Percentiles rank a stretch among this genome's conserved stretches.
phyloP scores from a whole-genome alignment of 2,329 filamentous ascomycete genomes.

The Ophiostoma triangulosporum region DNA sequence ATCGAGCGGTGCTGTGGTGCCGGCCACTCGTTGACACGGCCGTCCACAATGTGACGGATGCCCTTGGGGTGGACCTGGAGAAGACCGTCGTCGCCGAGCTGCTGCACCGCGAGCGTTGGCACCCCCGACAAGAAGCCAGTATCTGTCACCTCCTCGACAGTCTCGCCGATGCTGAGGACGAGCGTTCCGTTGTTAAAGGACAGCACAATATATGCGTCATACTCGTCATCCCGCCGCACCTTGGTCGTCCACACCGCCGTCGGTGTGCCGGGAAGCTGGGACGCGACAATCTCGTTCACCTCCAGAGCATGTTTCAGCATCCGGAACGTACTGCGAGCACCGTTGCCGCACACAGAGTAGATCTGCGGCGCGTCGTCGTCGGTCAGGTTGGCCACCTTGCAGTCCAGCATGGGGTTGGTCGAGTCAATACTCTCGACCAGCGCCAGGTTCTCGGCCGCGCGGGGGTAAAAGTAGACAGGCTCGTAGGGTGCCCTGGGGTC shows the following conservation, averaged over 20 bases:
- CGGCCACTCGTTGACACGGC: constrained; percentile 82
- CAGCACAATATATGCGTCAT: constrained; percentile 89
- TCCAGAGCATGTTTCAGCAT: constrained; percentile 86
- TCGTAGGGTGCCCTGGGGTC: constrained; percentile 60
- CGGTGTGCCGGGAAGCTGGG: constrained; percentile 76
- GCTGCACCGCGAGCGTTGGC: constrained; percentile 81
- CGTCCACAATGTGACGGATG: constrained; percentile 73
- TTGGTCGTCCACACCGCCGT: constrained; percentile 94
- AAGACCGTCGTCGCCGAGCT: constrained; percentile 83
- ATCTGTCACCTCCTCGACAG: constrained; percentile 88
- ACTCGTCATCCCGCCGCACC: constrained; percentile 65
- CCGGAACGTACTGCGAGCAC: constrained; percentile 78
- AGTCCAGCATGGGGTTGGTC: constrained; percentile 83
- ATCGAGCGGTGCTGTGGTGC: constrained; percentile 90
- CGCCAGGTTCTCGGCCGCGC: constrained; percentile 67
- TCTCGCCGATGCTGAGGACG: constrained; percentile 90
- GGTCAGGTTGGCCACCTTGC: constrained; percentile 80
- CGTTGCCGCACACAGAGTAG: constrained; percentile 80
- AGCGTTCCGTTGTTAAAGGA: constrained; percentile 83
- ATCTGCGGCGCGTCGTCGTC: constrained; percentile 94
- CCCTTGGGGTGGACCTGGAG: constrained; percentile 95
- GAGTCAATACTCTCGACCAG: constrained; percentile 75
- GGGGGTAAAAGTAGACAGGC: constrained; percentile 74
- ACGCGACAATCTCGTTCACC: constrained; percentile 91
- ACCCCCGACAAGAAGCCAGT: constrained; percentile 84